Evolutionary conservation across 257 asterid species (phyloP), one percentile per base, ranked within the genome.

Genomic region (Nicotiana obtusifolia): DNA sequence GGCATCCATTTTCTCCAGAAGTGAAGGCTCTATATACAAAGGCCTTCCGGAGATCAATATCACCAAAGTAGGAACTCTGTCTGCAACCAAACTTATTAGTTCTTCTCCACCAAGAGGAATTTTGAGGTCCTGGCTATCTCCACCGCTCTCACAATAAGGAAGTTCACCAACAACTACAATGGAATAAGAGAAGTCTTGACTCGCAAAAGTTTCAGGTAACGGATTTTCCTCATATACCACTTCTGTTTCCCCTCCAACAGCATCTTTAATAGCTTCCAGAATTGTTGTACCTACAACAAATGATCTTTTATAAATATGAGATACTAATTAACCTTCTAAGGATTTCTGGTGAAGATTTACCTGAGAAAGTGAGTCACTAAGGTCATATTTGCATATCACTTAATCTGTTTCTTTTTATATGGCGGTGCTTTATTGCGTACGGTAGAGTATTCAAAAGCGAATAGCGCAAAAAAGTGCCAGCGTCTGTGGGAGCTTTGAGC

Each of bases 31-130:
- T 61, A 94, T 35, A 52, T 87, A 89, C 87, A 94, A 68, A 80
- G 97, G 98, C 85, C 98, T 88, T 28, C 98, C 98, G 15, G 93
- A 88, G 37, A 93, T 85, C 83, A 94, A 87, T 82, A 94, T 82
- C 64, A 86, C 91, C 84, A 94, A 81, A 1, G 97, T 93, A 0
- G 97, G 98, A 71, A 94, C 90, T 84, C 67, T 85, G 19, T 90
- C 95, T 60, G 97, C 95, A 56, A 94, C 92, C 11, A 82, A 80
- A 81, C 86, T 84, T 37, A 86, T 90, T 69, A 93, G 56, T 87
- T 93, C 92, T 69, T 90, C 78, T 78, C 97, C 96, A 44, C 88
- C 86, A 33, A 91, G 88, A 5, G 91, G 96, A 56, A 94, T 88
- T 75, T 83, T 88, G 54, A 94, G 94, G 85, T 35, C 92, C 35